Conservation (phyloP, 345 rosid genomes). For the Reutealis trisperma region DNA sequence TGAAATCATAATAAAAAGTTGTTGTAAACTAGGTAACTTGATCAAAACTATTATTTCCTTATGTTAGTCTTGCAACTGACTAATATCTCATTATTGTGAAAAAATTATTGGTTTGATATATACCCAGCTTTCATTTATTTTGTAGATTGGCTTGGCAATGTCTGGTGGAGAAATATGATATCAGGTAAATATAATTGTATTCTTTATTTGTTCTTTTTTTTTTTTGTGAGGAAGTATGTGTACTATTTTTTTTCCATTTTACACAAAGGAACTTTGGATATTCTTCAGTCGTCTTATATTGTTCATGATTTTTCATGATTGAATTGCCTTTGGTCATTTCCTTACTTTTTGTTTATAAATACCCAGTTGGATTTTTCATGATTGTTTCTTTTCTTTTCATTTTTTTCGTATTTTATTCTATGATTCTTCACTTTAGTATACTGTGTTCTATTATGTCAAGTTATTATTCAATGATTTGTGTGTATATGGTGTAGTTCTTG, state of each 20-base stretch:
- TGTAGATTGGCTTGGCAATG: constrained; percentile 83
- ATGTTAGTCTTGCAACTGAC: background rate
- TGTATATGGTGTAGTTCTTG: too few species aligned
- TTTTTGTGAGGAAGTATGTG: background rate
- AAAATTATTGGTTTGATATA: constrained; percentile 25
- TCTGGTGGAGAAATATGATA: constrained; percentile 93
- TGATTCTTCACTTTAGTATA: too few species aligned
- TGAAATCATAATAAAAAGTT: constrained; percentile 84
- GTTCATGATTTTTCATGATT: background rate
- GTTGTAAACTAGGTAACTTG: constrained; percentile 81
- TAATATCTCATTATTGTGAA: background rate
- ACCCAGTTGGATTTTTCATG: too few species aligned
- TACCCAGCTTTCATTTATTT: constrained; percentile 18
- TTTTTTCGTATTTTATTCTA: too few species aligned
- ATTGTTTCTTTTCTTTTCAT: too few species aligned
- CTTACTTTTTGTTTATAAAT: too few species aligned
- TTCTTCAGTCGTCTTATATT: background rate
- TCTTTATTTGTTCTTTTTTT: background rate
- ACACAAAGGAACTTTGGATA: background rate
- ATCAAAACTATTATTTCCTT: background rate
- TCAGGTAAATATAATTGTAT: constrained; percentile 59
- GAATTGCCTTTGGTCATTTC: background rate
- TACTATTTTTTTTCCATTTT: background rate
- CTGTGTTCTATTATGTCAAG: too few species aligned
- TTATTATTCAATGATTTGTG: too few species aligned